A percentile compares a stretch with the other conserved stretches of the same genome.
Evolutionary conservation across 305 asterid species (phyloP).

Genomic region (Rubia peregrina): DNA sequence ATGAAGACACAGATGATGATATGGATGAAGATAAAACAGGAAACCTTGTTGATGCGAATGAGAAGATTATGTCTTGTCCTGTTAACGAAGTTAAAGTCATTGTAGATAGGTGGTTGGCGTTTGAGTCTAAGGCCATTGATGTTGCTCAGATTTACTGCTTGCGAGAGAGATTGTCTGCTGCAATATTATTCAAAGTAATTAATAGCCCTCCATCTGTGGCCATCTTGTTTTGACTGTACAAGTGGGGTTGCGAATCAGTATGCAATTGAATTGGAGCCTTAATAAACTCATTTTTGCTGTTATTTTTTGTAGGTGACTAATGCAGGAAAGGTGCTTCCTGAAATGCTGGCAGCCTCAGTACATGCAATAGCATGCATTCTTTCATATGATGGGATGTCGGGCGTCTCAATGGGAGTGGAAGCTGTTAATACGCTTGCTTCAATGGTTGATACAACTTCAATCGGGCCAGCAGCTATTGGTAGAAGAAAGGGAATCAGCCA

Average conservation of each 20-base stretch:
- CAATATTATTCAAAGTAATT: constrained; percentile 61
- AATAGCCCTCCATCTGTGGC: constrained; percentile 3
- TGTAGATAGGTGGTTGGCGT: constrained; percentile 80
- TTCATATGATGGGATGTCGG: constrained; percentile 64
- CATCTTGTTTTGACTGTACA: not conserved
- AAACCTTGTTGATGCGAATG: constrained; percentile 19
- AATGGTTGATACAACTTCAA: constrained; percentile 40
- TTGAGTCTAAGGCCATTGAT: constrained; percentile 71
- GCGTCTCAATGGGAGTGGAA: constrained; percentile 37
- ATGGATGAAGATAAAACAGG: constrained; percentile 36
- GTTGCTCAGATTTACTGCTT: constrained; percentile 90
- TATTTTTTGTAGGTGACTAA: constrained; percentile 44
- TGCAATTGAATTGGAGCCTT: not conserved
- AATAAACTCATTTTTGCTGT: not conserved
- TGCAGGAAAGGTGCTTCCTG: constrained; percentile 59
- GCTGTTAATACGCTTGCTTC: constrained; percentile 38
- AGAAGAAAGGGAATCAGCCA: constrained; percentile 18
- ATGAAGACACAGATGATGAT: constrained; percentile 31
- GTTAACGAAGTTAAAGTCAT: constrained; percentile 59
- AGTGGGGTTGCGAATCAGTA: not conserved
- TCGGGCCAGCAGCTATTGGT: constrained; percentile 24
- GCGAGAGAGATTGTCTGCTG: constrained; percentile 77
- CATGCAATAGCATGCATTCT: constrained; percentile 49
- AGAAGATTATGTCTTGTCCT: constrained; percentile 64
- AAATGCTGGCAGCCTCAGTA: constrained; percentile 53